Evolutionary conservation across 2,329 filamentous ascomycete species (phyloP), one percentile per base, ranked within the genome.

Genomic region (Neopestalotiopsis rosae): DNA sequence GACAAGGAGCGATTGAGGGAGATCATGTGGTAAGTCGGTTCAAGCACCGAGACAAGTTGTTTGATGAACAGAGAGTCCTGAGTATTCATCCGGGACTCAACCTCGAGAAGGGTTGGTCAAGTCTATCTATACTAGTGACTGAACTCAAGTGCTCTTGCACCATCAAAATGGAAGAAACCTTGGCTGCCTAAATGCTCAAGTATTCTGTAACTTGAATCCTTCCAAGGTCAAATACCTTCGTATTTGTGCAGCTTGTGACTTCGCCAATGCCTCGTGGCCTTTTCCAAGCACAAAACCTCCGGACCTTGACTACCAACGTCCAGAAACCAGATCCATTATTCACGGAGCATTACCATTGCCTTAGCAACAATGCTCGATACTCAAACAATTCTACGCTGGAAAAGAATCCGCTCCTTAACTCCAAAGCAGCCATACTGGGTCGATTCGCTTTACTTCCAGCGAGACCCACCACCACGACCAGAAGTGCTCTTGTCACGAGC

Each of bases 1-100:
- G 91, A 94, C 74, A 92, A 90, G 76, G 74, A 81, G 58, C 83
- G 89, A 67, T 75, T 93, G 67, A 81, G 82, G 56, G 73, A 77
- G 2, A 75, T 87, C 10, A 88, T 89, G 84, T 87, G 84, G 85
- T 76, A 68, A 63, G 64, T 34, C 34, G 5, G 7, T 10, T 9
- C n/a, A 52, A n/a, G n/a, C 6, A 24, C 10, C 7, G 34, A 52
- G n/a, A 52, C 6, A n/a, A 20, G n/a, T 9, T 9, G 3, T 2
- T 52, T 17, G n/a, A 10, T 52, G 17, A 52, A 20, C n/a, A 52
- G 2, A 52, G 2, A 24, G 17, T 9, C 24, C 24, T 28, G 24
- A 28, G n/a, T 4, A 7, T 52, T 6, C n/a, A n/a, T n/a, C 45
- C 34, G 6, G 5, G 17, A n/a, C n/a, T 52, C 45, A 20, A 5